Percentiles rank a stretch among this genome's conserved stretches.
phyloP scores from a whole-genome alignment of 768 basidiomycete species.

The Agrocybe chaxingu region DNA sequence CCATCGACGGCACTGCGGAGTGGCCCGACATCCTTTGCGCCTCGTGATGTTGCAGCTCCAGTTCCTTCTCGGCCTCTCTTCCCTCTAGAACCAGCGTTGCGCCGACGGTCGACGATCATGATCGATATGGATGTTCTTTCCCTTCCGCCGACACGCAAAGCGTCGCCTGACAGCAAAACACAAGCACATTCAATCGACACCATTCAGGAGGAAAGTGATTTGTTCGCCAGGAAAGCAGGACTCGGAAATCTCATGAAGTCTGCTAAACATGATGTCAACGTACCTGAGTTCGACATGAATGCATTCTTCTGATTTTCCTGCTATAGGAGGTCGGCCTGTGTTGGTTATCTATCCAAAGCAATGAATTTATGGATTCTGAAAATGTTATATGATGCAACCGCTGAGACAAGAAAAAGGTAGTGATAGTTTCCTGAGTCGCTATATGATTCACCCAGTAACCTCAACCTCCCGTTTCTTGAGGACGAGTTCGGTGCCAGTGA shows the following conservation, averaged over 20 bases:
- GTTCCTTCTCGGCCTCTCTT: constrained; percentile 34
- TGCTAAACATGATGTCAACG: constrained; percentile 83
- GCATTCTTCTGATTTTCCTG: constrained; percentile 53
- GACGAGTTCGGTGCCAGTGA: constrained; percentile 72
- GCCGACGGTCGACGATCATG: constrained; percentile 70
- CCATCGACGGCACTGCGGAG: constrained; percentile 45
- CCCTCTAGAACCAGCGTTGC: constrained; percentile 47
- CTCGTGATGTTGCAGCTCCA: constrained; percentile 6
- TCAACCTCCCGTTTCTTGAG: constrained; percentile 86
- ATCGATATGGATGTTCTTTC: constrained; percentile 87
- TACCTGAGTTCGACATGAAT: constrained; percentile 87
- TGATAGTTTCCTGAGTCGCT: background rate
- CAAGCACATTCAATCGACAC: constrained; percentile 26
- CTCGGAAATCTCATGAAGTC: constrained; percentile 85
- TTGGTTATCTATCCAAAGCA: background rate
- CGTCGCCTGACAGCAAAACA: constrained; percentile 40
- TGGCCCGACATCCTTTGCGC: constrained; percentile 2
- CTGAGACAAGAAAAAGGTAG: constrained; percentile 1
- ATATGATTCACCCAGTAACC: constrained; percentile 19
- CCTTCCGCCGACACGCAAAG: constrained; percentile 51
- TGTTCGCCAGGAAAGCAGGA: constrained; percentile 64
- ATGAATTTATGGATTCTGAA: constrained; percentile 1
- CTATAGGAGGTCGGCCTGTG: background rate
- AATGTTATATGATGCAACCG: constrained; percentile 6
- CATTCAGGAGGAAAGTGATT: constrained; percentile 52